Evolutionary conservation across 768 basidiomycete genomes (phyloP).

Genomic region (Xerocomellus chrysenteron): DNA sequence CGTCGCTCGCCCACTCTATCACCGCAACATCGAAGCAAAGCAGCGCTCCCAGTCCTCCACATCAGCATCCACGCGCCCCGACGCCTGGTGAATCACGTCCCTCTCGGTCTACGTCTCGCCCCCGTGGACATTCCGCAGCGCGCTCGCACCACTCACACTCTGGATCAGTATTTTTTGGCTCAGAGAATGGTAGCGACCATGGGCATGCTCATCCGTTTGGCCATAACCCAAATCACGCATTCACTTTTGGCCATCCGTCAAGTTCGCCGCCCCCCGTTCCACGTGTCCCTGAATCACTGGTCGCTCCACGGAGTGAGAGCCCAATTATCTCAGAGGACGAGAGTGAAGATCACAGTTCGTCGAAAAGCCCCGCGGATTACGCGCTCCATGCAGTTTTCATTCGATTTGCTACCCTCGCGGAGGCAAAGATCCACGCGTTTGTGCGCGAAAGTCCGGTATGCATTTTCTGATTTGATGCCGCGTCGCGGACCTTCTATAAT

Average conservation of each 20-base stretch:
- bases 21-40: slow-evolving; percentile 40
- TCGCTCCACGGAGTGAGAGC: slow-evolving; percentile 51
- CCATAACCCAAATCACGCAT: slow-evolving; percentile 26
- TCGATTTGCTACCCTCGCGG: slow-evolving; percentile 77
- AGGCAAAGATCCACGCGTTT: slow-evolving; percentile 76
- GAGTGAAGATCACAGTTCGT: slow-evolving; percentile 58
- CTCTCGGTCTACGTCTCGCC: slow-evolving; percentile 39
- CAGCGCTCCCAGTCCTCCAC: slow-evolving; percentile 47
- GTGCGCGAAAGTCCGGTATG: slow-evolving; percentile 67
- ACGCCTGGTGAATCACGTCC: slow-evolving; percentile 50
- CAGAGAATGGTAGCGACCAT: slow-evolving; percentile 71
- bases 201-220: slow-evolving; percentile 42
- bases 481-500: neutral
- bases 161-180: slow-evolving; percentile 69
- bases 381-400: slow-evolving; percentile 88
- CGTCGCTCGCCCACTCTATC: slow-evolving; percentile 59
- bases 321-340: slow-evolving; percentile 60
- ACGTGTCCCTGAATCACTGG: slow-evolving; percentile 64
- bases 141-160: slow-evolving; percentile 79
- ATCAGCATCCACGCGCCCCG: slow-evolving; percentile 52
- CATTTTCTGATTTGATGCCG: slow-evolving; percentile 5
- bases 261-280: slow-evolving; percentile 78
- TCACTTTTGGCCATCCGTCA: slow-evolving; percentile 28
- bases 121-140: slow-evolving; percentile 57
- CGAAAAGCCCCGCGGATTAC: slow-evolving; percentile 83